Conservation (phyloP, 331 rosid genomes). For the Ulmus americana region DNA sequence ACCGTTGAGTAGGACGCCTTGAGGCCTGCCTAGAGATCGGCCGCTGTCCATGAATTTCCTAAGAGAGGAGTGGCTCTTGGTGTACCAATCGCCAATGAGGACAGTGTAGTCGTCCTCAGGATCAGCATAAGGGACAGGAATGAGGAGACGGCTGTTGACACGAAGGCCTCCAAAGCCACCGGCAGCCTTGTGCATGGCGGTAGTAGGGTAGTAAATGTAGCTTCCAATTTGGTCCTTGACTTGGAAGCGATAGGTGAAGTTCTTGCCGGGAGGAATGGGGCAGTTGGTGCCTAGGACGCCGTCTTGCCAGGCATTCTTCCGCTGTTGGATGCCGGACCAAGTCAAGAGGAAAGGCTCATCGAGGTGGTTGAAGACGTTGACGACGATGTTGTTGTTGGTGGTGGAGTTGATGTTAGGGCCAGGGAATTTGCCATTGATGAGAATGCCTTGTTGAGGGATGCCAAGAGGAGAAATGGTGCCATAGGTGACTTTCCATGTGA, state of each 20-base stretch:
- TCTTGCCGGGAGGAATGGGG: constrained; percentile 49
- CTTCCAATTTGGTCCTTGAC: constrained; percentile 64
- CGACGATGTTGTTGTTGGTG: constrained; percentile 47
- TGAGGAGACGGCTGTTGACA: constrained; percentile 50
- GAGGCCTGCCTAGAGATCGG: constrained; percentile 37
- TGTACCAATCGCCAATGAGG: constrained; percentile 50
- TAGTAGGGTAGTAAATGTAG: constrained; percentile 46
- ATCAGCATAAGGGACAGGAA: constrained; percentile 50
- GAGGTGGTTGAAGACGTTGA: constrained; percentile 41
- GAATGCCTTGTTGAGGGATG: constrained; percentile 45
- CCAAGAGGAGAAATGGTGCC: constrained; percentile 56
- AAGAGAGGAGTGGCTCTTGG: constrained; percentile 36
- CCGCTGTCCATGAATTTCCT: constrained; percentile 40
- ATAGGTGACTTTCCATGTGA: constrained; percentile 53
- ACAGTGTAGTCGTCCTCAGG: constrained; percentile 59
- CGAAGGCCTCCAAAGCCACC: constrained; percentile 60
- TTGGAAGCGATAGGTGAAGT: constrained; percentile 53
- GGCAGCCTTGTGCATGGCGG: constrained; percentile 39
- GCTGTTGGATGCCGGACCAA: constrained; percentile 54
- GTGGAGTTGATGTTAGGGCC: constrained; percentile 60
- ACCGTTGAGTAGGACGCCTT: constrained; percentile 48
- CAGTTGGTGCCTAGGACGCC: constrained; percentile 47
- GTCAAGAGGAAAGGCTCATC: constrained; percentile 57
- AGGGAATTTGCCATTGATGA: constrained; percentile 53
- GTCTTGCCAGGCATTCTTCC: constrained; percentile 65